Conservation (phyloP, 2,329 filamentous ascomycete genomes). For the Scolecobasidium constrictum region DNA sequence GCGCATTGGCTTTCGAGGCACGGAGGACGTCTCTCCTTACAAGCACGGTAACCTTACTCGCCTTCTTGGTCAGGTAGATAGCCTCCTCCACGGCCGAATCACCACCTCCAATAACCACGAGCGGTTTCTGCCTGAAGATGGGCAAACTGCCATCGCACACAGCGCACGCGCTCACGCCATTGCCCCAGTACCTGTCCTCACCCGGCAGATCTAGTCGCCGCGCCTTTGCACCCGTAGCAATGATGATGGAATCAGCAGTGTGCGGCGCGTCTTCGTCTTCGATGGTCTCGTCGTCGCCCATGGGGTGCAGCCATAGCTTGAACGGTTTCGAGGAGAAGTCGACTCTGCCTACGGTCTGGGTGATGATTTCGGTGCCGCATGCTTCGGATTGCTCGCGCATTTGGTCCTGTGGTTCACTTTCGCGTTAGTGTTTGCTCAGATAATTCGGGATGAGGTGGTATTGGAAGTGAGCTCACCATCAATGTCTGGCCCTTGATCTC, state of each 20-base stretch:
- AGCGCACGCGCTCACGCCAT: constrained; percentile 89
- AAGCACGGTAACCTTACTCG: constrained; percentile 84
- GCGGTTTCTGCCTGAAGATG: constrained; percentile 92
- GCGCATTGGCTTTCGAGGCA: constrained; percentile 86
- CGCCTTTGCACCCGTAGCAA: constrained; percentile 91
- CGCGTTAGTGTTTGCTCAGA: not conserved
- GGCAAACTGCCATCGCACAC: constrained; percentile 96
- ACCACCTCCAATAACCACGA: constrained; percentile 92
- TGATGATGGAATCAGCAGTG: constrained; percentile 86
- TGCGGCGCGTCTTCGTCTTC: constrained; percentile 53
- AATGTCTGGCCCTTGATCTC: constrained; percentile 77
- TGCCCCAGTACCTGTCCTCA: constrained; percentile 96
- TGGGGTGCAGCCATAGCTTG: constrained; percentile 63
- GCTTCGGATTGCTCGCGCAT: constrained; percentile 87
- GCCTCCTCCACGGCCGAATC: constrained; percentile 97
- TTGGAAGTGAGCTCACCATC: constrained; percentile 50
- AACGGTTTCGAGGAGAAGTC: constrained; percentile 78
- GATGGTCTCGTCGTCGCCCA: constrained; percentile 68
- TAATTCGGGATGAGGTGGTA: not conserved
- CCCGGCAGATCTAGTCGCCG: constrained; percentile 71
- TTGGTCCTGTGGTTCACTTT: constrained; percentile 47
- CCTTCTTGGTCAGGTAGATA: constrained; percentile 96
- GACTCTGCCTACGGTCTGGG: constrained; percentile 82
- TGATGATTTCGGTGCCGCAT: constrained; percentile 87
- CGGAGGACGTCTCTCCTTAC: constrained; percentile 80